Base-by-base conservation (phyloP, 2,329 filamentous ascomycete species). In the Colletotrichum musae region DNA sequence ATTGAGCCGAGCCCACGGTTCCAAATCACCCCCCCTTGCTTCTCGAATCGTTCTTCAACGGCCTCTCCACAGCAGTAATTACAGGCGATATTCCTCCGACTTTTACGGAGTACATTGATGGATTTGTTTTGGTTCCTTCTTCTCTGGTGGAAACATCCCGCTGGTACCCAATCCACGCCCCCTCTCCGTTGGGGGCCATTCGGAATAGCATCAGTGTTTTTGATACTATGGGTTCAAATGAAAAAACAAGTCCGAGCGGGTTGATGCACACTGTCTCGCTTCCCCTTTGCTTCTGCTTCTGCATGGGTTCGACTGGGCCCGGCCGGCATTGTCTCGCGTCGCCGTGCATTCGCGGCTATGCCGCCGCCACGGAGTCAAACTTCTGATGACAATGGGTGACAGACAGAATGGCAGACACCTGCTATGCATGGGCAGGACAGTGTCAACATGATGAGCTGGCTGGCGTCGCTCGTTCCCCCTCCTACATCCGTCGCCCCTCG, bases 231-330 rank as follows among this genome's bases (percentile, higher is more conserved):
- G 58, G 21, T 18, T 16, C 3, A 13, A 24, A 53, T 32, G 16
- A 36, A 43, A 43, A 32, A 15, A 48, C 51, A 36, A 16, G 62
- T 57, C 62, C 51, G 62, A 67, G 62, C 62, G 60, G 13, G 18
- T 56, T 50, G 51, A 64, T 64, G 60, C 60, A 64, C 60, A 64
- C 60, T 64, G 60, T 64, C 60, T 64, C 52, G 52, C 60, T 64
- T 57, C 43, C 50, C 43, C 50, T 57, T 57, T 48, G 26, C 51
- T 64, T 16, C 26, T 32, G 51, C 21, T 26, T 24, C 50, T 16
- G 50, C 16, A 43, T 43, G 13, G 41, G 41, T 43, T 39, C 41
- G 41, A 15, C 7, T 43, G 13, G 41, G 41, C 41, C 41, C 32
- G 32, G 32, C 32, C 32, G 32, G 41, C 41, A 6, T 32, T 53